Evolutionary conservation across 306 rosid species (phyloP).

Genomic region (Acacia acuminata): DNA sequence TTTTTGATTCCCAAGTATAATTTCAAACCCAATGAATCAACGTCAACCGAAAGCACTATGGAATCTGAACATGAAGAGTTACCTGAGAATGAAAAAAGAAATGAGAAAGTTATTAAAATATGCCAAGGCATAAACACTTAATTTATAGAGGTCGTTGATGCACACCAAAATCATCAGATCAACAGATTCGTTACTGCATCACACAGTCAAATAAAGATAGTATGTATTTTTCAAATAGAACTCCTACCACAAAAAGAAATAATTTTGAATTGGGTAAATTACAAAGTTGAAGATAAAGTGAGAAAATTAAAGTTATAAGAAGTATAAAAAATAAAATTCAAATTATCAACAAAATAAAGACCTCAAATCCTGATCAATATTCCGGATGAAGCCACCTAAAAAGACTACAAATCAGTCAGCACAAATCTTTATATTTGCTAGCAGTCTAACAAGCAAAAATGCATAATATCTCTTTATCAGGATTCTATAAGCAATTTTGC

Average conservation of each 20-base stretch:
- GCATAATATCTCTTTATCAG: background rate
- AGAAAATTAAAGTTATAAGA: background rate
- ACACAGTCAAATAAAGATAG: background rate
- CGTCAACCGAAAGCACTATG: constrained; percentile 23
- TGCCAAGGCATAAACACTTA: constrained; percentile 16
- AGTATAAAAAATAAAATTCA: background rate
- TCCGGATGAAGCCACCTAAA: background rate
- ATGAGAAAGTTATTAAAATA: constrained; percentile 8
- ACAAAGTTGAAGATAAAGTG: background rate
- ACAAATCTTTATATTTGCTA: constrained; percentile 21
- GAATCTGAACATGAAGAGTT: constrained; percentile 10
- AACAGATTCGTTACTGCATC: constrained; percentile 9
- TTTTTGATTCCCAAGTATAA: constrained; percentile 35
- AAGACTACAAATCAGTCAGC: background rate
- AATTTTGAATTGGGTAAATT: background rate
- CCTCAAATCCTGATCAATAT: background rate
- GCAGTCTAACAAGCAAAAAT: background rate
- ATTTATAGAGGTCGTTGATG: background rate
- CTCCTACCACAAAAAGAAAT: background rate
- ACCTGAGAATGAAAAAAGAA: constrained; percentile 20
- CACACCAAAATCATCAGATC: constrained; percentile 10
- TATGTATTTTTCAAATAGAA: background rate
- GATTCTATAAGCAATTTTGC: background rate
- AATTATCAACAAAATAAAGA: background rate
- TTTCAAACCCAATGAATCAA: background rate